phyloP scores from a whole-genome alignment of 2,329 filamentous ascomycete genomes.

The Cytospora piceae region DNA sequence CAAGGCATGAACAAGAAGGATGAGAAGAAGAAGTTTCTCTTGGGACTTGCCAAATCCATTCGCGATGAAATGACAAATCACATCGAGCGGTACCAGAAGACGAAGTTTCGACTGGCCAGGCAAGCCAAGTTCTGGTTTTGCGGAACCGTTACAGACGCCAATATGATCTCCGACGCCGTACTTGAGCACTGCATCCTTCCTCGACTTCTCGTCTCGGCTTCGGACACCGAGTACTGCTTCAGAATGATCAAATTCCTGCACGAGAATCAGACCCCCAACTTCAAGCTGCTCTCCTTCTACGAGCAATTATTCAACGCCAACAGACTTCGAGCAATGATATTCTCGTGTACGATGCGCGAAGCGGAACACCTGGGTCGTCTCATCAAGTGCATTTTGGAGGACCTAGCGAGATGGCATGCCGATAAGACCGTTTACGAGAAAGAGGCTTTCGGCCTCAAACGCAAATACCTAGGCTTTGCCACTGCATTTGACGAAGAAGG shows the following conservation, averaged over 20 bases:
- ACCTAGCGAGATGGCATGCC: constrained; percentile 83
- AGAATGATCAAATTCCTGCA: constrained; percentile 87
- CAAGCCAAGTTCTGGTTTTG: constrained; percentile 82
- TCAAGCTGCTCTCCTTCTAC: constrained; percentile 82
- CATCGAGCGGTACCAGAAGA: constrained; percentile 67
- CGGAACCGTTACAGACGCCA: constrained; percentile 63
- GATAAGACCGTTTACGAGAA: constrained; percentile 78
- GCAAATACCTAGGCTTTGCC: constrained; percentile 75
- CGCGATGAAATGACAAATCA: constrained; percentile 75
- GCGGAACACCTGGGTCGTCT: constrained; percentile 93
- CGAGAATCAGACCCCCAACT: constrained; percentile 79
- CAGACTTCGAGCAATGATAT: constrained; percentile 79
- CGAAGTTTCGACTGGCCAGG: constrained; percentile 69
- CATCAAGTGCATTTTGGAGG: constrained; percentile 77
- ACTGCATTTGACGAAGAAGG: constrained; percentile 71
- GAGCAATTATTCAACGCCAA: constrained; percentile 85
- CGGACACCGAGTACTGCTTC: constrained; percentile 88
- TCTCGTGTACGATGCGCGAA: constrained; percentile 86
- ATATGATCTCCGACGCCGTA: constrained; percentile 72
- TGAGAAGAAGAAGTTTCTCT: constrained; percentile 69
- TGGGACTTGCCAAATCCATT: constrained; percentile 70
- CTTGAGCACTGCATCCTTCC: constrained; percentile 94
- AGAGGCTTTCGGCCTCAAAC: constrained; percentile 68
- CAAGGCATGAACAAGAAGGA: constrained; percentile 69
- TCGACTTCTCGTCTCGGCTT: constrained; percentile 78